A percentile compares a stretch with the other conserved stretches of the same genome.
These are phyloP conservation scores for Penicillium aurantiogriseum DNA, from an alignment of 2,329 filamentous ascomycete species.

Conservation along the genomic window DNA sequence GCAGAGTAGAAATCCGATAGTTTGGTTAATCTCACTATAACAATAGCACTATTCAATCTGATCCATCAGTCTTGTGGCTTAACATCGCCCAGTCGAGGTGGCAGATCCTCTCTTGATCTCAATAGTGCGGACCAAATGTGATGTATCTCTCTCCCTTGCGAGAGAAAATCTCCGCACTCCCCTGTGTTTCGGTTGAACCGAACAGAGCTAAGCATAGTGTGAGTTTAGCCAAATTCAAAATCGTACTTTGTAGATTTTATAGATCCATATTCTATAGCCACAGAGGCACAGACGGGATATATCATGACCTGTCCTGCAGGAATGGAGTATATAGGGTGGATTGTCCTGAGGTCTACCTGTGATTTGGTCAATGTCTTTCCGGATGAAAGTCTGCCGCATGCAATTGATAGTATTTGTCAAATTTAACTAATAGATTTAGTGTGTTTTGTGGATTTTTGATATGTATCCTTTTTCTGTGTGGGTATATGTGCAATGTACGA, in stretches of 20 bases:
- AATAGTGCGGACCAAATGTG: constrained; percentile 18
- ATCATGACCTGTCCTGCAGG: not conserved
- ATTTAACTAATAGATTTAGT: not conserved
- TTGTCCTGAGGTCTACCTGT: not conserved
- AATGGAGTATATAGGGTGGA: not conserved
- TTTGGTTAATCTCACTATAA: constrained; percentile 17
- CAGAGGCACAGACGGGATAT: not conserved
- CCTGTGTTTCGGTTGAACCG: not conserved
- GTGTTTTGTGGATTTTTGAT: not conserved
- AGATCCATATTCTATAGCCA: not conserved
- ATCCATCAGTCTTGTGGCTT: constrained; percentile 14
- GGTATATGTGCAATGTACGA: not conserved
- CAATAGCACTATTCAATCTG: constrained; percentile 21
- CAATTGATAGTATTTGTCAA: not conserved
- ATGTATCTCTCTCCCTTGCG: constrained; percentile 14
- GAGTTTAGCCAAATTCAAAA: not conserved
- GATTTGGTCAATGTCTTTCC: not conserved
- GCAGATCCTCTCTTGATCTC: constrained; percentile 10
- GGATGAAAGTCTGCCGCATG: not conserved
- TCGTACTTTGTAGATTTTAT: not conserved
- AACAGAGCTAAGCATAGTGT: not conserved
- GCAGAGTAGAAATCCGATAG: constrained; percentile 8
- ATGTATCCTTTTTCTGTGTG: not conserved
- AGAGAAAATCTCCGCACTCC: constrained; percentile 4
- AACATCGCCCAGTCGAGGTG: not conserved